Percentiles rank a stretch among this genome's conserved stretches.
Conservation (phyloP, 768 basidiomycete species). For the Chalciporus piperatus region DNA sequence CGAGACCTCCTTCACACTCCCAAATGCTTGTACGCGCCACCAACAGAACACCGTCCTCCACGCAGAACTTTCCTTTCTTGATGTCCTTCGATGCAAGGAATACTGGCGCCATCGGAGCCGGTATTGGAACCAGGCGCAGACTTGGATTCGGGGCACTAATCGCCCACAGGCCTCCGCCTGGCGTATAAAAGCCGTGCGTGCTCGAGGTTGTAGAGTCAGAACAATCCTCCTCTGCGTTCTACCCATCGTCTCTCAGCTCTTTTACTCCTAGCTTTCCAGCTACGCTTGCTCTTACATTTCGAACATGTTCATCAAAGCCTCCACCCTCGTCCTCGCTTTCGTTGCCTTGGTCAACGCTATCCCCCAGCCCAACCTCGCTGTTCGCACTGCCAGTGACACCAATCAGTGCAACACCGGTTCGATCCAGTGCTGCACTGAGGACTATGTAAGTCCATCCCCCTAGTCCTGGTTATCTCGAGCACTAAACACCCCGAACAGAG, state of each 20-base stretch:
- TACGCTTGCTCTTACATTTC: too few relatives aligned
- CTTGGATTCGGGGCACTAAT: neutral
- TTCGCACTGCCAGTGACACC: neutral
- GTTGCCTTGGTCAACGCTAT: constrained; percentile 8
- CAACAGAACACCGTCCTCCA: neutral
- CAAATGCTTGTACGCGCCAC: neutral
- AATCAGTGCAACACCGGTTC: constrained; percentile 10
- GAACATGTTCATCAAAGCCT: constrained; percentile 15
- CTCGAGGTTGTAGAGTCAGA: neutral
- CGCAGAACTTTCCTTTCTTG: neutral
- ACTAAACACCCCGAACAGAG: too few relatives aligned
- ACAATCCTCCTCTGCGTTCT: neutral
- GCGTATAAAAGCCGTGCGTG: neutral
- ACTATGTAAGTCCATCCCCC: neutral
- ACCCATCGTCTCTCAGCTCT: neutral
- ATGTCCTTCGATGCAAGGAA: neutral
- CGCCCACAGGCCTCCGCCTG: neutral
- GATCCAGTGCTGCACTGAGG: constrained; percentile 8
- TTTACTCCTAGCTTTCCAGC: too few relatives aligned
- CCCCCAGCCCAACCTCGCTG: too few relatives aligned
- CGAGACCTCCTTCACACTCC: too few relatives aligned
- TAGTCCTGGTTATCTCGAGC: neutral
- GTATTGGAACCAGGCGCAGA: neutral
- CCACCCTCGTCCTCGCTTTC: constrained; percentile 11
- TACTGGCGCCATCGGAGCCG: neutral